Percentiles rank a stretch among this genome's conserved stretches.
phyloP scores from a whole-genome alignment of 345 rosid genomes.

The Firmiana major region DNA sequence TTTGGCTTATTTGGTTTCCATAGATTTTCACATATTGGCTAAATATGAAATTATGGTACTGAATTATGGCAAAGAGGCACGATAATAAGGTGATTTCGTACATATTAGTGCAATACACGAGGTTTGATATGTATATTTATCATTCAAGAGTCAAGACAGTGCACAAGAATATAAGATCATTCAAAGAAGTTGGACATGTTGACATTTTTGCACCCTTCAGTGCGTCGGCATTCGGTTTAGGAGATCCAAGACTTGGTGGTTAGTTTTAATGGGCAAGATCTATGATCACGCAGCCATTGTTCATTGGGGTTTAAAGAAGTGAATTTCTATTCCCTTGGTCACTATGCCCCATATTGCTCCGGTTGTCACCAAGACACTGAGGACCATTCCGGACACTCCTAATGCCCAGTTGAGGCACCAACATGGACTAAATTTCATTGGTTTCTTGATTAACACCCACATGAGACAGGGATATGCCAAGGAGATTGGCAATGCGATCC shows the following conservation, averaged over 20 bases:
- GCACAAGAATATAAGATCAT: not conserved
- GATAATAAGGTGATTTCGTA: not conserved
- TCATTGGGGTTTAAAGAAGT: conserved; percentile 50
- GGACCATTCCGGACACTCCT: conserved; percentile 39
- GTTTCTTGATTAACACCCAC: conserved; percentile 55
- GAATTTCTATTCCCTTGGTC: conserved; percentile 39
- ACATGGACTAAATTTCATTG: conserved; percentile 16
- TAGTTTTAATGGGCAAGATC: not conserved
- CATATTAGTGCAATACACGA: not conserved
- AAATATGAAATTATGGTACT: not conserved
- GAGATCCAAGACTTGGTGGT: not conserved
- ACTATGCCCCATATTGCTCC: conserved; percentile 49
- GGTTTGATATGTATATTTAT: not conserved
- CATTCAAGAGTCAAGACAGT: not conserved
- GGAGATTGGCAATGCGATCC: conserved; percentile 48
- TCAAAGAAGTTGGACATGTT: not conserved
- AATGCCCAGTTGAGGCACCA: conserved; percentile 43
- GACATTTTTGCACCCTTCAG: not conserved
- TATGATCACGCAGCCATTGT: not conserved
- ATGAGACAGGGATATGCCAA: conserved; percentile 54
- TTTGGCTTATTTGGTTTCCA: not conserved
- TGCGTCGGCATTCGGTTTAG: not conserved
- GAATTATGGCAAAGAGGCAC: not conserved
- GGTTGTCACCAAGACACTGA: conserved; percentile 32
- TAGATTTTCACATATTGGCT: not conserved